A percentile compares a stretch with the other conserved stretches of the same genome.
phyloP scores from a whole-genome alignment of 768 basidiomycete species.

The Gelatoporia subvermispora region DNA sequence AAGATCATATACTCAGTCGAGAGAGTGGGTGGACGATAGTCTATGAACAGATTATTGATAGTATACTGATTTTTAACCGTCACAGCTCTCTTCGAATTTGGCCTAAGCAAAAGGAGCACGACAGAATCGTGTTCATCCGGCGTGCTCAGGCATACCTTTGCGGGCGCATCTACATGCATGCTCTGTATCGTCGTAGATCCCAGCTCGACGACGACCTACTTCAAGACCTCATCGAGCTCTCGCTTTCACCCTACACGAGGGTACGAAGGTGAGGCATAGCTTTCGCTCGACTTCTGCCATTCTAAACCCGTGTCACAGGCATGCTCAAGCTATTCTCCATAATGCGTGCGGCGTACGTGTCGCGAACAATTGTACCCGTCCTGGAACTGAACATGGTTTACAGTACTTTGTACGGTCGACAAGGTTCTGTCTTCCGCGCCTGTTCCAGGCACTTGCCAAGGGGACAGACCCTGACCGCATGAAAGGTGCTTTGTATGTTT shows the following conservation, averaged over 20 bases:
- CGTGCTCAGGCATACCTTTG: constrained; percentile 77
- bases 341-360: constrained; percentile 57
- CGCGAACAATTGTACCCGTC: not conserved
- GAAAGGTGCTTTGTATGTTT: constrained; percentile 87
- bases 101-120: constrained; percentile 69
- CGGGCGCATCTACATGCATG: constrained; percentile 71
- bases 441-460: constrained; percentile 59
- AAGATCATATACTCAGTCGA: constrained; percentile 58
- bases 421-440: constrained; percentile 52
- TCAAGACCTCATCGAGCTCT: constrained; percentile 63
- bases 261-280: constrained; percentile 54
- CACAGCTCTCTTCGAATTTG: constrained; percentile 61
- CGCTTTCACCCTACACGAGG: constrained; percentile 75
- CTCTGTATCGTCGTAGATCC: constrained; percentile 68
- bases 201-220: constrained; percentile 69
- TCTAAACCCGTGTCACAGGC: constrained; percentile 34
- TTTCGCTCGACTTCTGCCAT: not conserved
- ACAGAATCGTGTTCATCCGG: constrained; percentile 68
- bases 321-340: constrained; percentile 62
- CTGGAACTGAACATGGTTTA: not conserved
- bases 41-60: not conserved
- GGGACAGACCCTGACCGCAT: constrained; percentile 88
- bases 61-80: not conserved
- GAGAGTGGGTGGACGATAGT: constrained; percentile 44
- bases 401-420: constrained; percentile 74